phyloP scores from a whole-genome alignment of 306 rosid genomes.

The Acacia acuminata region DNA sequence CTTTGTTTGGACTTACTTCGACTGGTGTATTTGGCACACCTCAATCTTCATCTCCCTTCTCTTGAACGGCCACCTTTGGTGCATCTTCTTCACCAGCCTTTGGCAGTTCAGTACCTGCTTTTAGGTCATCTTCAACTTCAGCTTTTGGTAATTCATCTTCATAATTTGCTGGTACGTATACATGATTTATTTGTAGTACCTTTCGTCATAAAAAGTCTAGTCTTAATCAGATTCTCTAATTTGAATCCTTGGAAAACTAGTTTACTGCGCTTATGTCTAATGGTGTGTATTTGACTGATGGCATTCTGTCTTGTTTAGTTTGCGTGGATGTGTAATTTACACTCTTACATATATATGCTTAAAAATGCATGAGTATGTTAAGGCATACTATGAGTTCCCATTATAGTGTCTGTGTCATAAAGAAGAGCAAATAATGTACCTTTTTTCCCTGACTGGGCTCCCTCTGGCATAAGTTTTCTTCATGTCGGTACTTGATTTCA shows the following conservation, averaged over 20 bases:
- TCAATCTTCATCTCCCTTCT: slow-evolving; percentile 69
- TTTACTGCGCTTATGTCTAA: background rate
- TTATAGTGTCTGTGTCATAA: background rate
- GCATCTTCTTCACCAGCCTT: slow-evolving; percentile 75
- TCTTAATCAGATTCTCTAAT: background rate
- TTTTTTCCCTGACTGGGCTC: background rate
- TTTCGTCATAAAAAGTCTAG: background rate
- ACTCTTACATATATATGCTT: background rate
- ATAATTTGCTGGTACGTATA: slow-evolving; percentile 60
- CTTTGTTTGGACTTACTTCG: slow-evolving; percentile 82
- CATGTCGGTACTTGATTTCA: background rate
- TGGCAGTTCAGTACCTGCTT: slow-evolving; percentile 62
- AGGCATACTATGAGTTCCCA: background rate
- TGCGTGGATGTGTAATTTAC: background rate
- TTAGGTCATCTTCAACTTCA: slow-evolving; percentile 74
- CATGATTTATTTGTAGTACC: background rate
- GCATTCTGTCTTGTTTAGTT: background rate
- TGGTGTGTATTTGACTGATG: background rate
- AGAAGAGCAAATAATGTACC: background rate
- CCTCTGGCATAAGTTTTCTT: background rate
- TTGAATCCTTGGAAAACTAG: background rate
- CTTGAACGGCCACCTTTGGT: slow-evolving; percentile 55
- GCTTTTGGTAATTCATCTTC: slow-evolving; percentile 67
- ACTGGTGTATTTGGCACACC: slow-evolving; percentile 86
- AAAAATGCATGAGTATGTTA: background rate